Conservation (phyloP, 306 rosid genomes). For the Acmispon strigosus region DNA sequence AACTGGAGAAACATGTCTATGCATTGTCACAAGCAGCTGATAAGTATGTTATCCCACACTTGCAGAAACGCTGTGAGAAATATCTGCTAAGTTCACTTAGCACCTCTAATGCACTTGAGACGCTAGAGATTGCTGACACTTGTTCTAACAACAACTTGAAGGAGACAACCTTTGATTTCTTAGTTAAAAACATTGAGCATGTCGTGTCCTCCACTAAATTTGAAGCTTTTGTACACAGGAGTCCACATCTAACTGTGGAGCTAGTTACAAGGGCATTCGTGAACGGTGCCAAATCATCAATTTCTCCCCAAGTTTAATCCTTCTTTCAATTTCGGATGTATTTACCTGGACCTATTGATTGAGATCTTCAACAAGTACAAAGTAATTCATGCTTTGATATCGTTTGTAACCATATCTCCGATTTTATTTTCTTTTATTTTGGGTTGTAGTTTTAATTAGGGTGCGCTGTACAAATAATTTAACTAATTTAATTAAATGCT, state of each 20-base stretch:
- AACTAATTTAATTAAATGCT: too few relatives aligned
- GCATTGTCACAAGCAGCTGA: slow-evolving; percentile 67
- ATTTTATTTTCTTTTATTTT: too few relatives aligned
- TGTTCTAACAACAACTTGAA: slow-evolving; percentile 46
- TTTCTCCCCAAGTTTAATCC: not conserved
- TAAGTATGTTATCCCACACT: slow-evolving; percentile 59
- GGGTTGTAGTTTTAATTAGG: too few relatives aligned
- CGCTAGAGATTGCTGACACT: slow-evolving; percentile 56
- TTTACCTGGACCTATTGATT: not conserved
- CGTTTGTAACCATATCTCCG: not conserved
- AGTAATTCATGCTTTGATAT: not conserved
- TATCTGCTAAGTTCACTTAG: slow-evolving; percentile 37
- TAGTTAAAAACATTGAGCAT: slow-evolving; percentile 45
- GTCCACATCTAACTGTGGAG: slow-evolving; percentile 65
- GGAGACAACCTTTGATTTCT: slow-evolving; percentile 47
- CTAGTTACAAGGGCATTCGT: slow-evolving; percentile 52
- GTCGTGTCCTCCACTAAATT: slow-evolving; percentile 41
- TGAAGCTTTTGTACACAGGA: slow-evolving; percentile 56
- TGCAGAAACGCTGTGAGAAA: slow-evolving; percentile 54
- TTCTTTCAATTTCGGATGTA: not conserved
- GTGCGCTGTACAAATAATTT: too few relatives aligned
- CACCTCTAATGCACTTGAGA: slow-evolving; percentile 43
- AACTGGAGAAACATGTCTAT: slow-evolving; percentile 50
- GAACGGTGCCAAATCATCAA: slow-evolving; percentile 27
- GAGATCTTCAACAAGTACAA: not conserved